These are phyloP conservation scores for Turnera subulata DNA, from an alignment of 345 rosid genomes.

Conservation along the genomic window DNA sequence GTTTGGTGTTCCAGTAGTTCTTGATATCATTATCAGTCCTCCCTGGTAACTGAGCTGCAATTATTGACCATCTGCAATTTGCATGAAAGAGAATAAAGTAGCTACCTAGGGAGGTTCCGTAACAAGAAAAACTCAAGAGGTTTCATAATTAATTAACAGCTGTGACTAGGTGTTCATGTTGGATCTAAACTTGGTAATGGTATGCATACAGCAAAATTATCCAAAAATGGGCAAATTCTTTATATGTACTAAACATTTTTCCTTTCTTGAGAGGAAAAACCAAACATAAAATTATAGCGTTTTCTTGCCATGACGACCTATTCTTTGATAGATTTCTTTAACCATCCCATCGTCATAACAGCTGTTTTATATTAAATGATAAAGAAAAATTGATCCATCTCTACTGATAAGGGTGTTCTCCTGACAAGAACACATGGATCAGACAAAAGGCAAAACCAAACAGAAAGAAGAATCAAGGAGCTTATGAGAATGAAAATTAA, in stretches of 20 bases:
- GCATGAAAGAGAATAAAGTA: conserved; percentile 7
- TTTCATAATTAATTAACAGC: neutral
- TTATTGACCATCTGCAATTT: conserved; percentile 86
- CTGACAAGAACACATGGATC: neutral
- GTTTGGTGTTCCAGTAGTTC: conserved; percentile 96
- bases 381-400: neutral
- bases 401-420: neutral
- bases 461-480: neutral
- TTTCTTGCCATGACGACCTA: neutral
- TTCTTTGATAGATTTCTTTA: neutral
- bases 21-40: conserved; percentile 95
- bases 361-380: too few relatives aligned
- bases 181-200: conserved; percentile 30
- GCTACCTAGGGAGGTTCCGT: conserved; percentile 13
- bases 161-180: conserved; percentile 24
- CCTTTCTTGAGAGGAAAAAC: neutral
- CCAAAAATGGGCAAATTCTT: conserved; percentile 31
- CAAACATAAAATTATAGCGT: neutral
- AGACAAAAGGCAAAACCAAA: neutral
- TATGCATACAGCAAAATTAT: conserved; percentile 30
- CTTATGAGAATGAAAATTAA: neutral
- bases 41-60: conserved; percentile 93
- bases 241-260: conserved; percentile 3
- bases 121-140: conserved; percentile 5
- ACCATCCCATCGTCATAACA: neutral